phyloP scores from a whole-genome alignment of 495 filamentous ascomycete species.

The Neurospora sp. region DNA sequence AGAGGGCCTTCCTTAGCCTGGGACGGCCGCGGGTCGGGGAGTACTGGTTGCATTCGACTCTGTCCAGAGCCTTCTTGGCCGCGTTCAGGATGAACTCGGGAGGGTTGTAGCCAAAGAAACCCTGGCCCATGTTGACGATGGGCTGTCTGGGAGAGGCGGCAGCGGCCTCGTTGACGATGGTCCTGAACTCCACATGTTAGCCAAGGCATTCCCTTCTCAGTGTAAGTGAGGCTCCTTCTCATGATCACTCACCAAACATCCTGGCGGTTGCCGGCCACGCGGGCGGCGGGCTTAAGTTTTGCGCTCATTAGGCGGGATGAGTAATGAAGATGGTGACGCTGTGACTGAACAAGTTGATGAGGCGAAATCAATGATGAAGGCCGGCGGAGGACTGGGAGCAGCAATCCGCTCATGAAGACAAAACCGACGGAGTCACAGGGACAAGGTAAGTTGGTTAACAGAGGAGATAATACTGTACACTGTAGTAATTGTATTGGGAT shows the following conservation, averaged over 20 bases:
- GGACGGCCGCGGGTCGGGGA: slow-evolving; percentile 90
- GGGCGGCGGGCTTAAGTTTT: slow-evolving; percentile 55
- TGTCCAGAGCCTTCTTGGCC: slow-evolving; percentile 77
- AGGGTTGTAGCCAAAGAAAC: slow-evolving; percentile 98
- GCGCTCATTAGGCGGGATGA: slow-evolving; percentile 18
- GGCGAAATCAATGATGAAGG: background rate
- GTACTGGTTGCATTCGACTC: slow-evolving; percentile 98
- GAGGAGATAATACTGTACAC: background rate
- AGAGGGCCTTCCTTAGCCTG: slow-evolving; percentile 80
- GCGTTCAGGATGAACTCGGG: slow-evolving; percentile 85
- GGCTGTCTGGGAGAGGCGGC: slow-evolving; percentile 77
- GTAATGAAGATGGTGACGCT: slow-evolving; percentile 13
- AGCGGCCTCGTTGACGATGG: slow-evolving; percentile 88
- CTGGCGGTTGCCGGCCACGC: slow-evolving; percentile 73
- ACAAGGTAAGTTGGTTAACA: background rate
- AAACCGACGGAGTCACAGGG: background rate
- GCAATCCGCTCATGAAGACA: background rate
- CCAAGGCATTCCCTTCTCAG: background rate
- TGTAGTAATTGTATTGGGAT: background rate
- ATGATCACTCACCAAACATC: slow-evolving; percentile 73
- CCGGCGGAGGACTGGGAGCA: background rate
- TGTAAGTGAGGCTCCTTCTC: background rate
- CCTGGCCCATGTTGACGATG: slow-evolving; percentile 92
- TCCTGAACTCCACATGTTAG: slow-evolving; percentile 40
- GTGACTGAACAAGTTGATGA: background rate